Evolutionary conservation across 2,329 filamentous ascomycete species (phyloP), one percentile per base, ranked within the genome.

Genomic region (Verticillium dahliae): DNA sequence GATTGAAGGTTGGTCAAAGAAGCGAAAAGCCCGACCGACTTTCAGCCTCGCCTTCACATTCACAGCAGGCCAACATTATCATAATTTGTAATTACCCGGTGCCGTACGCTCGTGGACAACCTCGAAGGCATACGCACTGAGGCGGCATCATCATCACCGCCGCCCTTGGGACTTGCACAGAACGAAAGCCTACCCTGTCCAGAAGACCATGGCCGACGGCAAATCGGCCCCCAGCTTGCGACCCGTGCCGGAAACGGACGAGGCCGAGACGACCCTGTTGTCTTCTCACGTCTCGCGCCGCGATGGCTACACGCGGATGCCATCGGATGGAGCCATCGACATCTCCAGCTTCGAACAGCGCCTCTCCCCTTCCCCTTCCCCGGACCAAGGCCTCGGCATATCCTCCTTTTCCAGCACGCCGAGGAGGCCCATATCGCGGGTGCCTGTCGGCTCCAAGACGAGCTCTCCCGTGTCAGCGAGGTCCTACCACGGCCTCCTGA

Each of bases 371-470:
- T 50, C 45, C n/a, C 45, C 58, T n/a, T 50, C 45, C n/a, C 45
- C 45, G 10, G 45, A 50, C 18, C n/a, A 50, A 18, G 45, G 45
- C 18, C 45, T 50, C 18, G 45, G 45, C n/a, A 50, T 50, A 22
- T 50, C 45, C n/a, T 22, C 45, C 6, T 50, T 50, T 50, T n/a
- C n/a, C 9, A 15, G 11, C 39, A 50, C 45, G 9, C 57, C 61
- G 10, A 45, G 62, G 11, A 56, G 60, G 27, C 61, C 58, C 15
- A 57, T 61, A 13, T 18, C 52, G 34, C 61, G 57, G 27, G 54
- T 66, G 15, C 62, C 61, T 10, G 60, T 66, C 27, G 64, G 58
- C 56, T 65, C 63, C 55, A 66, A 65, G 58, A 62, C 39, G 34
- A 62, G 56, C 41, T 60, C 60, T 1, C 56, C 60, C 41, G 56